Evolutionary conservation across 306 rosid genomes (phyloP).

Genomic region (Phaseolus lunatus): DNA sequence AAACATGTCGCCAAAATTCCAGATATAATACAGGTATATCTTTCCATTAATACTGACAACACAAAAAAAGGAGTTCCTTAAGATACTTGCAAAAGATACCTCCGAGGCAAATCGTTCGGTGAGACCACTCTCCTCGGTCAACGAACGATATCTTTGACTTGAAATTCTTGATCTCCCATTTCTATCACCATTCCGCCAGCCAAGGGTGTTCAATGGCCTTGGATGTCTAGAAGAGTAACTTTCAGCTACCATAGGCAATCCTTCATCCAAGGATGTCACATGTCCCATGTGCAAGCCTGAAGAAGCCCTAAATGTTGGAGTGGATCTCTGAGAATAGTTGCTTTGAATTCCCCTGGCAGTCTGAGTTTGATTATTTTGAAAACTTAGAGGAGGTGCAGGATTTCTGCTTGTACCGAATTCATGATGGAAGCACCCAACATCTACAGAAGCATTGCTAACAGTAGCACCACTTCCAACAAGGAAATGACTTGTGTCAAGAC

Average conservation of each 20-base stretch:
- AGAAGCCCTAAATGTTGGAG: constrained; percentile 69
- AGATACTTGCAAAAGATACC: constrained; percentile 51
- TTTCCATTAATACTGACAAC: constrained; percentile 32
- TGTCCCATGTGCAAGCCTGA: constrained; percentile 71
- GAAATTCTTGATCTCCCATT: constrained; percentile 77
- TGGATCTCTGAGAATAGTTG: constrained; percentile 69
- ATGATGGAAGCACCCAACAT: constrained; percentile 67
- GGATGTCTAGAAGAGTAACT: constrained; percentile 68
- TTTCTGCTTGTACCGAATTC: constrained; percentile 61
- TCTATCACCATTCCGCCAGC: constrained; percentile 73
- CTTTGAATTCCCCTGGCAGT: constrained; percentile 69
- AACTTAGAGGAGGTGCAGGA: constrained; percentile 60
- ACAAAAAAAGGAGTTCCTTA: constrained; percentile 26
- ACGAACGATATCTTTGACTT: constrained; percentile 58
- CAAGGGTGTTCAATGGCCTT: constrained; percentile 56
- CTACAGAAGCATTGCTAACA: constrained; percentile 59
- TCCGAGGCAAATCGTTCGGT: constrained; percentile 64
- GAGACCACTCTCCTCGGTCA: constrained; percentile 57
- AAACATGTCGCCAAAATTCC: constrained; percentile 29
- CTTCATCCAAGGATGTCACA: constrained; percentile 65
- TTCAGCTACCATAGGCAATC: constrained; percentile 66
- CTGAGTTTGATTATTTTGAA: constrained; percentile 58
- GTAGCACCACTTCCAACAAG: constrained; percentile 64
- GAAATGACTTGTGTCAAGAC: constrained; percentile 64
- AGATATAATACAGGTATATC: constrained; percentile 1